Conservation (phyloP, 495 filamentous ascomycete genomes). For the Parmelia sp. region DNA sequence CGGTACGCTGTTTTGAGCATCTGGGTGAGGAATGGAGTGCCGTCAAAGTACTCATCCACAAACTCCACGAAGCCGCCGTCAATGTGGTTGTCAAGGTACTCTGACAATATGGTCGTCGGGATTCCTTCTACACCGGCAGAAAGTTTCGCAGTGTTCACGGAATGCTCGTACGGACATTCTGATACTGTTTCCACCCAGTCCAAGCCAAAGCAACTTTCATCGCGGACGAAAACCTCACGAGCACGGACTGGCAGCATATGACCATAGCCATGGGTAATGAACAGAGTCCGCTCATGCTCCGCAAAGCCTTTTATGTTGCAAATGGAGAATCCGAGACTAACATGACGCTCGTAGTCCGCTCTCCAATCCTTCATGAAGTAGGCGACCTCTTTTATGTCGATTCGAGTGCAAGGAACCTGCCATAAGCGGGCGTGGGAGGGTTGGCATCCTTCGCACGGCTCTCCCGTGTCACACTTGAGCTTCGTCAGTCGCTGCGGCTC, state of each 20-base stretch:
- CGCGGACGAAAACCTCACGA: constrained; percentile 81
- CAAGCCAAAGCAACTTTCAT: constrained; percentile 84
- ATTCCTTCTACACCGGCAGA: constrained; percentile 81
- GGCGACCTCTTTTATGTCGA: constrained; percentile 93
- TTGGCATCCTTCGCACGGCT: constrained; percentile 87
- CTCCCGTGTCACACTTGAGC: constrained; percentile 74
- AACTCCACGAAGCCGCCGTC: constrained; percentile 72
- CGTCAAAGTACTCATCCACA: constrained; percentile 90
- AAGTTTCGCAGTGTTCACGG: constrained; percentile 75
- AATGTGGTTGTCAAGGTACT: constrained; percentile 88
- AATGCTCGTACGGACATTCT: constrained; percentile 65
- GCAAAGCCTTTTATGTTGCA: constrained; percentile 92
- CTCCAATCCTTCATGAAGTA: constrained; percentile 99
- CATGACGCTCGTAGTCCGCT: constrained; percentile 86
- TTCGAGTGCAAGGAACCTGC: constrained; percentile 92
- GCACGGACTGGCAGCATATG: constrained; percentile 81
- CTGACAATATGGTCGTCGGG: constrained; percentile 64
- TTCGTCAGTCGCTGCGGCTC: neutral
- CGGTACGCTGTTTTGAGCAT: constrained; percentile 90
- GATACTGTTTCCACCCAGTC: constrained; percentile 82
- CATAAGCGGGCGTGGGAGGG: constrained; percentile 87
- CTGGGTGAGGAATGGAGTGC: constrained; percentile 84
- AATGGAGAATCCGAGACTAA: constrained; percentile 76
- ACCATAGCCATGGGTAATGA: constrained; percentile 85
- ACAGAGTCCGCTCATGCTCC: constrained; percentile 67